Evolutionary conservation across 768 basidiomycete species (phyloP).

Genomic region (Tulasnella sp.): DNA sequence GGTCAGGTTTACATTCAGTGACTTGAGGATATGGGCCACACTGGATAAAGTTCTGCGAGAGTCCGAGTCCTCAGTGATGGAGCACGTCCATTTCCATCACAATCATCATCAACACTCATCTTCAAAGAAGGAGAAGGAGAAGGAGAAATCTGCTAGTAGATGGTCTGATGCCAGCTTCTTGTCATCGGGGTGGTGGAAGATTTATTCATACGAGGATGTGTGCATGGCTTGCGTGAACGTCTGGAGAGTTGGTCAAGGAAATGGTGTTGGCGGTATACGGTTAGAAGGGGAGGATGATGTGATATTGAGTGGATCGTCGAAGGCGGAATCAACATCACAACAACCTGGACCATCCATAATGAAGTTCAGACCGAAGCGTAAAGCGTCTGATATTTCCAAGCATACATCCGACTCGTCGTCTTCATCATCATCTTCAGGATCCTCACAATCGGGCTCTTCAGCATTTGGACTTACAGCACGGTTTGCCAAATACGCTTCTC

Average conservation of each 20-base stretch:
- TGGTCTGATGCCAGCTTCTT: constrained; percentile 12
- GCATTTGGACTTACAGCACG: neutral
- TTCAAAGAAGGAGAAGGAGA: constrained; percentile 8
- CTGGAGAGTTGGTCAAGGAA: constrained; percentile 37
- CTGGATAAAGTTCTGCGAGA: constrained; percentile 47
- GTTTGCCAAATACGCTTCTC: constrained; percentile 20
- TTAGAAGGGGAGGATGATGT: constrained; percentile 59
- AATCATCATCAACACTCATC: no score
- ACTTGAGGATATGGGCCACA: constrained; percentile 69
- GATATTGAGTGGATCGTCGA: constrained; percentile 17
- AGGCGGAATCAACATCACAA: neutral
- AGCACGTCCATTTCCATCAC: neutral
- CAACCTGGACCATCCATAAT: neutral
- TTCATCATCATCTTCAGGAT: constrained; percentile 1
- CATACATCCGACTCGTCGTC: neutral
- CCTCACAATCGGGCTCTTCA: neutral
- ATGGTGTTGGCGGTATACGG: constrained; percentile 34
- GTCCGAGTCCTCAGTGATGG: neutral
- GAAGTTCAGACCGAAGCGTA: neutral
- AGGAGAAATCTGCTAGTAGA: neutral
- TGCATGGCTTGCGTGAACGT: constrained; percentile 69
- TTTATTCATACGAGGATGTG: constrained; percentile 56
- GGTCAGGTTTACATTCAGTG: constrained; percentile 72
- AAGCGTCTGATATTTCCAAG: neutral
- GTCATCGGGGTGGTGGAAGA: constrained; percentile 50